Evolutionary conservation across 208 protist species (phyloP).

Genomic region (Blechomonas ayalai): DNA sequence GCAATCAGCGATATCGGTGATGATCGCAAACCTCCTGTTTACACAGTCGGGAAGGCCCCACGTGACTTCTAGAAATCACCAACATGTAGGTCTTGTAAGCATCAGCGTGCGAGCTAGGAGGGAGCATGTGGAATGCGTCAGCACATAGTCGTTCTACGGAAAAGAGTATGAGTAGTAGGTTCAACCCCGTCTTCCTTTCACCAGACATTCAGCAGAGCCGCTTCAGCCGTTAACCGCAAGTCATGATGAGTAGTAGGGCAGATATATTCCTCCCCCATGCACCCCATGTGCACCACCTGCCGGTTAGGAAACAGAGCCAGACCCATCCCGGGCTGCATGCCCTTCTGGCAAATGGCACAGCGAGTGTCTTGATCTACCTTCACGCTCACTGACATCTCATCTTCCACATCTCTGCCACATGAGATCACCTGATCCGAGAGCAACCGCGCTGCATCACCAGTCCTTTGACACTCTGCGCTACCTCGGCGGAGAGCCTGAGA

Average conservation of each 20-base stretch:
- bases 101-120: no score
- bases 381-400: constrained; percentile 15
- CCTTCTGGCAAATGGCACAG: constrained; percentile 57
- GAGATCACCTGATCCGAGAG: constrained; percentile 23
- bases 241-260: constrained; percentile 28
- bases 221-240: constrained; percentile 12
- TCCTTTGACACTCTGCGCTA: constrained; percentile 15
- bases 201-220: not conserved
- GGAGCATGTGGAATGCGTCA: no score
- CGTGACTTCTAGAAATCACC: no score
- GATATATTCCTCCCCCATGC: constrained; percentile 37
- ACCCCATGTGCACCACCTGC: constrained; percentile 58
- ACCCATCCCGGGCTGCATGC: constrained; percentile 40
- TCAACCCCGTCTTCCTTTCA: constrained; percentile 1
- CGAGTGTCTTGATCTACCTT: constrained; percentile 18
- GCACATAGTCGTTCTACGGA: no score
- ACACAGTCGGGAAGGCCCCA: no score
- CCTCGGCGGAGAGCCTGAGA: constrained; percentile 28
- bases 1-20: no score
- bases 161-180: no score
- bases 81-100: no score
- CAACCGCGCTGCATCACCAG: no score
- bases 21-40: no score
- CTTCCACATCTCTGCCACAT: constrained; percentile 14
- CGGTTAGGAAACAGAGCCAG: constrained; percentile 61